Evolutionary conservation across 192 early-diverging fungal genomes (phyloP), one percentile per base, ranked within the genome.

Genomic region (Coemansia sp.): DNA sequence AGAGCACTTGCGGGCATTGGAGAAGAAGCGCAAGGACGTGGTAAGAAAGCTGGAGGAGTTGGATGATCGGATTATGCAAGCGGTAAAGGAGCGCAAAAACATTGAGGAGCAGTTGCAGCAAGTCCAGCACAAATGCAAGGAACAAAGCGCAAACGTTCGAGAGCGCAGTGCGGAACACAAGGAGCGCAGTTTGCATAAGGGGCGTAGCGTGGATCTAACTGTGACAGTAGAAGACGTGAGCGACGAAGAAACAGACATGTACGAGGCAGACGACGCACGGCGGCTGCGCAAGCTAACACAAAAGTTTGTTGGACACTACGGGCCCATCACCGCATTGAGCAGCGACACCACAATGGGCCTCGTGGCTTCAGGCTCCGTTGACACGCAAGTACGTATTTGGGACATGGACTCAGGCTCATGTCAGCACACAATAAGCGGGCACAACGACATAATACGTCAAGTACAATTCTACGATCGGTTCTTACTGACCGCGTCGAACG

Each of bases 361-460:
- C 4, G 38, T 90, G 7, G 85, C 88, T 0, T 86, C 90, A 0
- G 84, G 88, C 11, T 88, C 89, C 5, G 68, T 85, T 22, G 90
- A 92, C 71, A 86, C 84, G 28, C 87, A 88, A 21, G 83, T 87
- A 17, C 85, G 87, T 6, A 78, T 88, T 26, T 92, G 89, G 88
- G 40, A 81, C 71, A 26, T 73, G 57, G 50, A 82, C 63, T 49
- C 64, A 70, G 47, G 85, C 68, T 48, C 65, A 64, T 59, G 69
- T 86, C 51, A 62, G 48, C 57, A 69, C 51, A 37, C 55, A 2
- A 69, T 83, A 23, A 46, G 26, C 28, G 73, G 72, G 3, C 76
- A 79, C 38, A 51, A 26, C 49, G 82, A 83, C 46, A 52, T 67
- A 2, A 50, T 83, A 1, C 66, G 76, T 8, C 56, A 57, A 6